phyloP scores from a whole-genome alignment of 441 rosid species.

The Hura crepitans region DNA sequence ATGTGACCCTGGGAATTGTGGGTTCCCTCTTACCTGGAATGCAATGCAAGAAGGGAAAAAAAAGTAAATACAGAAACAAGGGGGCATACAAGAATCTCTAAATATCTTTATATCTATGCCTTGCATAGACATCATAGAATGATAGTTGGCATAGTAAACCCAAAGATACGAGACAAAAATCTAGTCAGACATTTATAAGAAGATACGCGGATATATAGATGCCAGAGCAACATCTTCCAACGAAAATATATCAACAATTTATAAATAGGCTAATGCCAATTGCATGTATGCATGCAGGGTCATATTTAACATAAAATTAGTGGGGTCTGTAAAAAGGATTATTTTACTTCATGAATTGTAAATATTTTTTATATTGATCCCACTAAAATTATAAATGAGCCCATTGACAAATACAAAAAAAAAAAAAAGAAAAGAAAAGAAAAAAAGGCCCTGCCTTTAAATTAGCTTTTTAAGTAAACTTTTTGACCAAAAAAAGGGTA shows the following conservation, averaged over 20 bases:
- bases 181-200: background rate
- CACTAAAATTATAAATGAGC: no score
- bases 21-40: slow-evolving; percentile 69
- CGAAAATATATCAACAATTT: background rate
- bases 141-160: background rate
- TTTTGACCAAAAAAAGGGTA: no score
- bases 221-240: background rate
- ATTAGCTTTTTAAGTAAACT: no score
- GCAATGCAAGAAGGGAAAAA: slow-evolving; percentile 27
- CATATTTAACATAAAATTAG: no score
- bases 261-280: background rate
- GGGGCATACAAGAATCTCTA: background rate
- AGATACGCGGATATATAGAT: background rate
- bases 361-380: no score
- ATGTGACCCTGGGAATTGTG: slow-evolving; percentile 95
- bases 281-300: background rate
- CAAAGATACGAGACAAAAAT: background rate
- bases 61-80: slow-evolving; percentile 8
- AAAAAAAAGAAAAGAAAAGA: no score
- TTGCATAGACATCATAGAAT: background rate
- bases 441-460: no score
- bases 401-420: no score
- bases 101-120: background rate
- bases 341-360: no score
- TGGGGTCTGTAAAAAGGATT: no score